Conservation (phyloP, 257 asterid genomes). For the Salvia miltiorrhiza region DNA sequence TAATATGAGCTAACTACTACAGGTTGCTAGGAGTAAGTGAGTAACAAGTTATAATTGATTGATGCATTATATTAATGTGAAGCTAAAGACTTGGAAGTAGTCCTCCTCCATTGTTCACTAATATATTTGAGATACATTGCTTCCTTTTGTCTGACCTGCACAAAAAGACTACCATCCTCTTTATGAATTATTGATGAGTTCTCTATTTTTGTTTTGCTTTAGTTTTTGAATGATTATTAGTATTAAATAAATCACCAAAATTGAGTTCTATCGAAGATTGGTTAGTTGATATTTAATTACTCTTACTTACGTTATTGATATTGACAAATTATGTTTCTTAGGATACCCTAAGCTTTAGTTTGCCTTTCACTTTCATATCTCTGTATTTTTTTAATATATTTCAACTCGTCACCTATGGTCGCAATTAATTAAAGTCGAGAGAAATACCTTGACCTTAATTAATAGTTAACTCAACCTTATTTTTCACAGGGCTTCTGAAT, state of each 20-base stretch:
- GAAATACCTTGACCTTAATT: not conserved
- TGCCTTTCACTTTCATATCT: conserved; percentile 15
- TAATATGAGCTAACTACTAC: not conserved
- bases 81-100: not conserved
- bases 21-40: not conserved
- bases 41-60: not conserved
- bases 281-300: not conserved
- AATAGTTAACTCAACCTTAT: not conserved
- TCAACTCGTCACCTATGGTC: not conserved
- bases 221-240: not conserved
- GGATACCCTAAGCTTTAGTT: not conserved
- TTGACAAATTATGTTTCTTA: not conserved
- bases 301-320: not conserved
- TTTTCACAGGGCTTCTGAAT: conserved; percentile 1
- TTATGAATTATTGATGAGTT: not conserved
- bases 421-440: not conserved
- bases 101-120: not conserved
- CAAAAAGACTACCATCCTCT: not conserved
- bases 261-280: not conserved
- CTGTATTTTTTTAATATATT: not conserved
- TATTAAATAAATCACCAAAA: not conserved
- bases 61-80: not conserved
- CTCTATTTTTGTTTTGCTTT: not conserved
- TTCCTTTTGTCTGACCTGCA: not conserved
- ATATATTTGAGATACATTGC: not conserved